Evolutionary conservation across 2,329 filamentous ascomycete genomes (phyloP).

Genomic region (Stenocarpella maydis): DNA sequence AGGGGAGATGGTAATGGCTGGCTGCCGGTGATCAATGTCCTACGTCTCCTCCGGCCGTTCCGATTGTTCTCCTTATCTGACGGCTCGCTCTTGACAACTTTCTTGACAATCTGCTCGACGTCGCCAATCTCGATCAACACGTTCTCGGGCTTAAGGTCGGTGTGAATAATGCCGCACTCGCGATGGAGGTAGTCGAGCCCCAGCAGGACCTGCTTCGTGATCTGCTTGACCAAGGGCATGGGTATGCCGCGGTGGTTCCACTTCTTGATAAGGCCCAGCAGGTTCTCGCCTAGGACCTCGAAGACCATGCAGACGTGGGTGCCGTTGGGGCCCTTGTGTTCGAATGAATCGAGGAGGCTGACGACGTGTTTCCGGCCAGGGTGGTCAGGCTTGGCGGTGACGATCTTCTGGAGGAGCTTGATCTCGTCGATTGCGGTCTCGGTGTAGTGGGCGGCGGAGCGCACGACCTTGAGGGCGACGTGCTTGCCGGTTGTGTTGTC

Average conservation of each 20-base stretch:
- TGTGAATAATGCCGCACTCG: constrained; percentile 99
- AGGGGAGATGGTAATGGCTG: constrained; percentile 95
- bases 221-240: constrained; percentile 96
- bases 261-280: constrained; percentile 93
- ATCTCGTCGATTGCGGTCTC: constrained; percentile 99
- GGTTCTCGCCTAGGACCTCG: constrained; percentile 94
- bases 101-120: constrained; percentile 97
- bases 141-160: constrained; percentile 96
- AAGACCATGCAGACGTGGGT: constrained; percentile 99
- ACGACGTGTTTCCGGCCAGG: constrained; percentile 95
- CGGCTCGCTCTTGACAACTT: constrained; percentile 84
- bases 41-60: constrained; percentile 86
- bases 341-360: constrained; percentile 94
- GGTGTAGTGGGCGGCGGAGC: constrained; percentile 97
- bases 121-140: constrained; percentile 99
- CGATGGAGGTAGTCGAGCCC: constrained; percentile 96
- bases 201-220: constrained; percentile 96
- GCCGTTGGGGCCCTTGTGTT: constrained; percentile 96
- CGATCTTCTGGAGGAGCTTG: constrained; percentile 96
- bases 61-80: constrained; percentile 85
- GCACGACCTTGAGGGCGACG: constrained; percentile 96
- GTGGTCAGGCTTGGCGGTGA: constrained; percentile 92
- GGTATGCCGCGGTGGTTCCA: constrained; percentile 99
- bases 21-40: constrained; percentile 95
- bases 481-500: constrained; percentile 92